Base-by-base conservation (phyloP, 306 rosid species). In the Nissolia schottii region DNA sequence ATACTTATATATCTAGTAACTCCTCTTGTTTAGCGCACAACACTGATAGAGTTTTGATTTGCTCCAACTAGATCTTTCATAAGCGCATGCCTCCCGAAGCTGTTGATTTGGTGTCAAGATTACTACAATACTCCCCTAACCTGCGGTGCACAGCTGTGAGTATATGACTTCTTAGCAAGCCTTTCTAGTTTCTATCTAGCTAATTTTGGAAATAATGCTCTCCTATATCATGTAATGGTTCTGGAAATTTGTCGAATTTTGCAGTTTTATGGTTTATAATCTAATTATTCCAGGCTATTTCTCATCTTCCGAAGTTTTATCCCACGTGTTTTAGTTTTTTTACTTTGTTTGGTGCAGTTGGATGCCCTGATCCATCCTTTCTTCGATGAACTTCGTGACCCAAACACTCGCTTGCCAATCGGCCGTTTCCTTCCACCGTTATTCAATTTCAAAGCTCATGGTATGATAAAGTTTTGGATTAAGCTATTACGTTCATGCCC, bases 1-100 rank as follows among this genome's bases (percentile, higher is more conserved):
- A 7, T 20, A 31, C n/a, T 53, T 19, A 71, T 19, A 45, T 64
- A 64, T 62, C 31, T 35, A 51, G 32, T 66, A 9, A 46, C 45
- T 18, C 18, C 49, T 29, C 13, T 16, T 4, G 32, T 8, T 29
- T 12, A n/a, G n/a, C 22, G 34, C 54, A 50, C 11, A 32, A 12
- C 29, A 20, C 31, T 68, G 23, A 77, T 13, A 49, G 16, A 59
- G 56, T 53, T 61, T 56, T 71, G 5, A 63, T 70, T 59, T 40
- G 25, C 31, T 48, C 19, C 37, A 22, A 6, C 82, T 22, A 92
- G 97, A 92, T 92, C 63, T 92, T 92, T 79, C 89, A 89, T 82
- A 92, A 87, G 79, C 93, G 97, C 37, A 89, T 92, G 97, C 97
- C 97, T 41, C 96, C 96, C 24, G 97, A 92, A 79, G 97, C 97